Conservation (phyloP, 2,329 filamentous ascomycete genomes). For the Paecilomyces dactylethromorphus region DNA sequence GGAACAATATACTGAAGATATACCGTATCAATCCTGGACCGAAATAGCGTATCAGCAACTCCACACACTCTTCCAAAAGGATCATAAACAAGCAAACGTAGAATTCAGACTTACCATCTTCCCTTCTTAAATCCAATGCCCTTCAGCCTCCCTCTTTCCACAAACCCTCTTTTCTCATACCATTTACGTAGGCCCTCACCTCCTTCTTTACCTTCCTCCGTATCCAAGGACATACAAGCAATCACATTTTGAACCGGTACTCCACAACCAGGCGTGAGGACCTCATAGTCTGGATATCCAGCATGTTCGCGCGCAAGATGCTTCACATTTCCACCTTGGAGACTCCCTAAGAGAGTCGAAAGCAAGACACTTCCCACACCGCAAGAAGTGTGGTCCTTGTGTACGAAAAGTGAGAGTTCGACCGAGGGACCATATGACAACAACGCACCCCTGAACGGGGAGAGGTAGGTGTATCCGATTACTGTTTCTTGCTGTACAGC, state of each 20-base stretch:
- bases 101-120: constrained; percentile 21
- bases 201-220: constrained; percentile 17
- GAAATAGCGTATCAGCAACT: neutral
- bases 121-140: constrained; percentile 33
- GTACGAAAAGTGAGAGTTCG: constrained; percentile 34
- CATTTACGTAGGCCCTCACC: constrained; percentile 29
- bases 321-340: constrained; percentile 15
- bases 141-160: constrained; percentile 30
- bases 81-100: neutral
- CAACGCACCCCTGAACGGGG: constrained; percentile 28
- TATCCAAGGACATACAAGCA: constrained; percentile 34
- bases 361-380: constrained; percentile 29
- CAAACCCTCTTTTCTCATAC: constrained; percentile 33
- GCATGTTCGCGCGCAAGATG: constrained; percentile 14
- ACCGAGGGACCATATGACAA: constrained; percentile 34
- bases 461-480: constrained; percentile 29
- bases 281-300: constrained; percentile 8
- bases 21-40: constrained; percentile 2
- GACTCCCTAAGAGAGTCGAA: constrained; percentile 17
- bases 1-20: constrained; percentile 4
- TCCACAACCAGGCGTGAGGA: neutral
- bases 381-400: constrained; percentile 22
- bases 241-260: constrained; percentile 24
- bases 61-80: neutral
- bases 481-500: constrained; percentile 8